Evolutionary conservation across 2,329 filamentous ascomycete species (phyloP).

Genomic region (Helicocarpus griseus): DNA sequence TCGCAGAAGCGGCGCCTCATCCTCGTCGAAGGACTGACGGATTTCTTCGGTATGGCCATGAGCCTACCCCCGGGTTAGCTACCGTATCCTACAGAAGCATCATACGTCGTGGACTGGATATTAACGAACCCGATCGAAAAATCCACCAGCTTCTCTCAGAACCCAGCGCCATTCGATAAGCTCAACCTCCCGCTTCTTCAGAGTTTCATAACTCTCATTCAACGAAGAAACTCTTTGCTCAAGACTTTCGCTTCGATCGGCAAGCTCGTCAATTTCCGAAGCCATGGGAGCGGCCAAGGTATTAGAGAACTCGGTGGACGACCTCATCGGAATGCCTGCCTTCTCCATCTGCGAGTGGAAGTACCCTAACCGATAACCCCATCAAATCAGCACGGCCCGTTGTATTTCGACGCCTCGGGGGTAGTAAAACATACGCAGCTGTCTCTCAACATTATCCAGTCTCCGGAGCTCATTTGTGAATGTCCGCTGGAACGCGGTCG

Average conservation of each 20-base stretch:
- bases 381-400: conserved; percentile 2
- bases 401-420: conserved; percentile 1
- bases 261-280: conserved; percentile 90
- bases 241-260: conserved; percentile 82
- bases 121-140: conserved; percentile 67
- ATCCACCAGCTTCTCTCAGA: conserved; percentile 86
- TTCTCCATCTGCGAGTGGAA: conserved; percentile 96
- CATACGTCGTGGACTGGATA: neutral
- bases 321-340: conserved; percentile 71
- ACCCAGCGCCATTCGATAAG: conserved; percentile 99
- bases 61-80: conserved; percentile 40
- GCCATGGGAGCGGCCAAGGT: conserved; percentile 79
- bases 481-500: conserved; percentile 89
- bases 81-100: neutral
- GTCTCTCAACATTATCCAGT: conserved; percentile 94
- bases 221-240: conserved; percentile 85
- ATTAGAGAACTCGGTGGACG: conserved; percentile 83
- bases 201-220: conserved; percentile 95
- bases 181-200: conserved; percentile 96
- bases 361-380: conserved; percentile 53
- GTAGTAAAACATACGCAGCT: conserved; percentile 62
- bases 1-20: conserved; percentile 85
- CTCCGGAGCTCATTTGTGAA: conserved; percentile 97
- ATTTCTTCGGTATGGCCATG: conserved; percentile 97
- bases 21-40: conserved; percentile 71